Base-by-base conservation (phyloP, 352 stramenopile genomes). In the Pythium pyrilobum region DNA sequence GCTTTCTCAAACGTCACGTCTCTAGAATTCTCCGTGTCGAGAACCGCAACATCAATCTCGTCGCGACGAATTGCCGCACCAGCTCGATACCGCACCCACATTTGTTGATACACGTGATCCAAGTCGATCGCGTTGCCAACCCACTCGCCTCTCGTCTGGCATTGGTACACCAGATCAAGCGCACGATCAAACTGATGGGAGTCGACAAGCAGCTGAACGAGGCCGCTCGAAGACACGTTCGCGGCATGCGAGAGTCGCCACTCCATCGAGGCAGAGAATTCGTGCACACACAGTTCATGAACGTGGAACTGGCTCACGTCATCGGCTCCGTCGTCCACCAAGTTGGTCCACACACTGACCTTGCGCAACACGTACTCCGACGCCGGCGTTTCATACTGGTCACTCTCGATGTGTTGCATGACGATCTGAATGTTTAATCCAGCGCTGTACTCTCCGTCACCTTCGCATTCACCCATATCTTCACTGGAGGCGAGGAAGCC, bases 71-170 rank as follows among this genome's bases (percentile, higher is more conserved):
- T 23, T 18, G 6, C 71, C 16, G 33, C 28, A 5, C 15, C 12
- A 6, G 13, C 16, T 20, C 69, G 53, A 23, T 76, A 89, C 13
- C 79, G 40, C 5, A 44, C 49, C 78, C 78, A 89, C 23, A 85
- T 43, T 36, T 66, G 60, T 10, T 65, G 69, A 36, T 87, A 76
- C 25, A 89, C 74, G 5, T 32, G 28, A n/a, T 85, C 74, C 11
- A 69, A 32, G 13, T 74, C 62, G 23, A 81, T 39, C 4, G 0
- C 28, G 1, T 11, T 3, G 12, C 31, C 44, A 6, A 56, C 47
- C 28, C 16, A 33, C 10, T n/a, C 33, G 44, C 15, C 27, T 24
- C n/a, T 36, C 11, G 38, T 32, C 12, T 47, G 37, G 21, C n/a
- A n/a, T 34, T 66, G 33, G 24, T 56, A 58, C 20, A 62, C 52